Evolutionary conservation across 192 early-diverging fungal species (phyloP).

Genomic region (Obelidium mucronatum): DNA sequence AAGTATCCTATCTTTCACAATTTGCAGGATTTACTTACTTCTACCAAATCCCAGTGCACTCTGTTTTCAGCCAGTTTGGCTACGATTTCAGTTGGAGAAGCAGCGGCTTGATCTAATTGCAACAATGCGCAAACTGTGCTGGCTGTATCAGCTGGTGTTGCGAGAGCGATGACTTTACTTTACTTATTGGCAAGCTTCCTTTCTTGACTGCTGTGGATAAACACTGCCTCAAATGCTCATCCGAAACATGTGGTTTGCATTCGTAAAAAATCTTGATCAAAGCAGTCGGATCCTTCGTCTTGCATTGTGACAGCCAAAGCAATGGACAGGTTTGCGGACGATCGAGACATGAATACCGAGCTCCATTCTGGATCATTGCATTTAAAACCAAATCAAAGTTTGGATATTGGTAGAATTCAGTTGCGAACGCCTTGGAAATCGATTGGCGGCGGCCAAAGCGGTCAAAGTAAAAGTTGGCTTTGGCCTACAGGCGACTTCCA

Average conservation of each 20-base stretch:
- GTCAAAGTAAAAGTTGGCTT: not conserved
- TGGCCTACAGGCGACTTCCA: not conserved
- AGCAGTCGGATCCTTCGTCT: not conserved
- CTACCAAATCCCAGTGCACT: not conserved
- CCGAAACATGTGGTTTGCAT: not conserved
- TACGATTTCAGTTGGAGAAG: not conserved
- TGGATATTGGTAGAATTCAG: not conserved
- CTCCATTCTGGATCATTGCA: not conserved
- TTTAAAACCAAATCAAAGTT: not conserved
- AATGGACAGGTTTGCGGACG: not conserved
- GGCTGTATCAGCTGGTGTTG: no score
- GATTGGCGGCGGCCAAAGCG: not conserved
- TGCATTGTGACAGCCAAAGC: not conserved
- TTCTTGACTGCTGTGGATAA: no score
- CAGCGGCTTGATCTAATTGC: not conserved
- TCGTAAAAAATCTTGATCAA: not conserved
- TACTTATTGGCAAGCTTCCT: no score
- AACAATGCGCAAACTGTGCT: not conserved
- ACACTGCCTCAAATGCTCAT: not conserved
- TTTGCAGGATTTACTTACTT: not conserved
- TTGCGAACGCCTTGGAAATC: not conserved
- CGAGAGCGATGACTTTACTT: no score
- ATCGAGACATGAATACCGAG: not conserved
- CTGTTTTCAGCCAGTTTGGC: not conserved
- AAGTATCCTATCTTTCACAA: not conserved